These are phyloP conservation scores for Pichia sp. DNA, from an alignment of 1,139 yeast species.

Conservation along the genomic window DNA sequence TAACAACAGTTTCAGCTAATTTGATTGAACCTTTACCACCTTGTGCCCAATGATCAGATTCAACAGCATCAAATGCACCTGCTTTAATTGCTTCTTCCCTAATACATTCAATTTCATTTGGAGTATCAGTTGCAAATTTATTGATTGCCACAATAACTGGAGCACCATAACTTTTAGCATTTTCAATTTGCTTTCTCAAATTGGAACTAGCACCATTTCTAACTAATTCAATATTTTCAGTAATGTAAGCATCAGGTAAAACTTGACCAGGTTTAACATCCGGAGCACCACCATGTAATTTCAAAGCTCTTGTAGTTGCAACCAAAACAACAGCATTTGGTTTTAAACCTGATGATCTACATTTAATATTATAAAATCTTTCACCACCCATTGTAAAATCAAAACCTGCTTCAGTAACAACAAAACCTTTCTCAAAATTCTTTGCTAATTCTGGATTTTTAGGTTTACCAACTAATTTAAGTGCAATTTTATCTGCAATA, in stretches of 20 bases:
- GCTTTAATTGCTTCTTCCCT: conserved; percentile 58
- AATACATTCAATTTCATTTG: conserved; percentile 58
- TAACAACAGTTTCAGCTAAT: conserved; percentile 61
- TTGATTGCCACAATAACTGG: conserved; percentile 79
- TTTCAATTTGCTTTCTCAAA: conserved; percentile 66
- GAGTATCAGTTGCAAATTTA: conserved; percentile 64
- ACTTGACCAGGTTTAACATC: conserved; percentile 78
- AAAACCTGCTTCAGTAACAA: conserved; percentile 79
- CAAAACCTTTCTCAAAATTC: conserved; percentile 47
- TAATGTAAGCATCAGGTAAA: conserved; percentile 57
- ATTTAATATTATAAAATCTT: conserved; percentile 72
- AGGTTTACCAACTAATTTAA: conserved; percentile 49
- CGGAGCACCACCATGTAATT: conserved; percentile 79
- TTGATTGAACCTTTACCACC: conserved; percentile 73
- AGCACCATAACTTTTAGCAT: conserved; percentile 62
- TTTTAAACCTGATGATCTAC: conserved; percentile 63
- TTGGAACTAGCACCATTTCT: conserved; percentile 56
- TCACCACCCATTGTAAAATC: conserved; percentile 90
- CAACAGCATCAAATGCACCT: conserved; percentile 70
- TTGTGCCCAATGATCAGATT: conserved; percentile 73
- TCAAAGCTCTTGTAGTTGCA: conserved; percentile 73
- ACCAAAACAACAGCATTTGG: conserved; percentile 74
- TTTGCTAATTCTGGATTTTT: conserved; percentile 27
- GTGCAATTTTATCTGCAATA: conserved; percentile 66
- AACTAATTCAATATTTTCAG: conserved; percentile 61